phyloP scores from a whole-genome alignment of 306 rosid genomes.

The Senna tora region DNA sequence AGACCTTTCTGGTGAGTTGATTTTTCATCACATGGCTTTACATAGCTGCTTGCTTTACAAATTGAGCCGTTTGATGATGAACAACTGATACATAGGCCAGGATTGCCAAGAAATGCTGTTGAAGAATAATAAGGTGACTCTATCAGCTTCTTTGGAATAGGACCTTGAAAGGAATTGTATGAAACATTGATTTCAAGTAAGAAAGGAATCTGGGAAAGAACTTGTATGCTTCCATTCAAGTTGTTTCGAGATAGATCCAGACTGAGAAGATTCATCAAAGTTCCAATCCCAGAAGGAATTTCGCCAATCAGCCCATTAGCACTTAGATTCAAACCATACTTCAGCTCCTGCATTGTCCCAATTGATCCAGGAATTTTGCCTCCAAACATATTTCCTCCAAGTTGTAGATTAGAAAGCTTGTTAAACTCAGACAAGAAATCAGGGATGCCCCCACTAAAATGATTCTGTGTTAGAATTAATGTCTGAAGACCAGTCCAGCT shows the following conservation, averaged over 20 bases:
- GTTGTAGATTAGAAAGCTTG: conserved; percentile 61
- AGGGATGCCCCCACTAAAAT: conserved; percentile 66
- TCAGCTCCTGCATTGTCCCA: conserved; percentile 60
- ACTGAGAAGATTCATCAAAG: conserved; percentile 38
- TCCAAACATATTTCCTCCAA: conserved; percentile 77
- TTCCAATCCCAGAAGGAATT: conserved; percentile 62
- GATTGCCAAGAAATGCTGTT: conserved; percentile 63
- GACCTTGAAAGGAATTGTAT: conserved; percentile 65
- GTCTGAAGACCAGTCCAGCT: conserved; percentile 60
- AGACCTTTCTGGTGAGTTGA: conserved; percentile 45
- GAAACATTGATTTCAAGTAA: conserved; percentile 60
- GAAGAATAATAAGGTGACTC: conserved; percentile 47
- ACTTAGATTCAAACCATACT: conserved; percentile 70
- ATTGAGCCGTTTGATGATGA: conserved; percentile 36
- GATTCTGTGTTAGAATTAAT: conserved; percentile 65
- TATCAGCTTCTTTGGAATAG: conserved; percentile 57
- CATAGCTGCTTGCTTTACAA: conserved; percentile 42
- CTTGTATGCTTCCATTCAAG: conserved; percentile 65
- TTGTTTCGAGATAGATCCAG: conserved; percentile 78
- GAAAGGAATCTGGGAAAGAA: conserved; percentile 53
- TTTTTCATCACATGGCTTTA: conserved; percentile 53
- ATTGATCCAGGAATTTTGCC: conserved; percentile 71
- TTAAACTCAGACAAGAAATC: conserved; percentile 50
- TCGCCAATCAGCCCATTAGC: conserved; percentile 66
- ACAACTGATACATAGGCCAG: conserved; percentile 61